Evolutionary conservation across 75 land plant species (phyloP), one percentile per base, ranked within the genome.

Genomic region (Gnetum montanum): DNA sequence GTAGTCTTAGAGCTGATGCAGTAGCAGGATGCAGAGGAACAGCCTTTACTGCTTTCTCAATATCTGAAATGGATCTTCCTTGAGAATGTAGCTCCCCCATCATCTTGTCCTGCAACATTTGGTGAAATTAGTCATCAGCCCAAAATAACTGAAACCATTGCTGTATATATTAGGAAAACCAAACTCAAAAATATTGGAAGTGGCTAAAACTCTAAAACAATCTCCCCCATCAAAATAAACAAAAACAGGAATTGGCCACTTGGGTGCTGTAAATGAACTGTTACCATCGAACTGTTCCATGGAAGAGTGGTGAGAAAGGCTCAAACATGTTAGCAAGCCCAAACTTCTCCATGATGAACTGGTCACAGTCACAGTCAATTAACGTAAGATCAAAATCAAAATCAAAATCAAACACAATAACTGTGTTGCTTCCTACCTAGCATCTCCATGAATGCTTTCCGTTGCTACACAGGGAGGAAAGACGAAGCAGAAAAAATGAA

Each of bases 361-460:
- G 77, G 45, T 90, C 96, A 57, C 96, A 86, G 71, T 90, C 90
- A 58, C 68, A 67, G 37, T 86, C 86, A 18, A 86, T 74, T 34
- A 90, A 61, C 34, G 85, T 84, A 64, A 69, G 61, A 70, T 87
- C 91, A 63, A 87, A 87, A 57, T 87, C 91, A 40, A 84, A 83
- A 70, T 87, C 91, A 63, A 87, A 87, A 57, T 87, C 91, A 40
- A 84, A 83, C 23, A 82, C 64, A 27, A 82, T 69, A 33, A 80
- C 62, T 15, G 68, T 60, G 10, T 31, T 53, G 16, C 43, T 41
- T 18, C 18, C 43, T 18, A 41, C 18, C 16, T 15, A 41, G 43
- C 43, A 15, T n/a, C n/a, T n/a, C n/a, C n/a, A n/a, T n/a, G n/a
- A n/a, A n/a, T n/a, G n/a, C n/a, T n/a, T n/a, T n/a, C n/a, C n/a